phyloP scores from a whole-genome alignment of 73 alveolate genomes.

The Tetrahymena elliotti region DNA sequence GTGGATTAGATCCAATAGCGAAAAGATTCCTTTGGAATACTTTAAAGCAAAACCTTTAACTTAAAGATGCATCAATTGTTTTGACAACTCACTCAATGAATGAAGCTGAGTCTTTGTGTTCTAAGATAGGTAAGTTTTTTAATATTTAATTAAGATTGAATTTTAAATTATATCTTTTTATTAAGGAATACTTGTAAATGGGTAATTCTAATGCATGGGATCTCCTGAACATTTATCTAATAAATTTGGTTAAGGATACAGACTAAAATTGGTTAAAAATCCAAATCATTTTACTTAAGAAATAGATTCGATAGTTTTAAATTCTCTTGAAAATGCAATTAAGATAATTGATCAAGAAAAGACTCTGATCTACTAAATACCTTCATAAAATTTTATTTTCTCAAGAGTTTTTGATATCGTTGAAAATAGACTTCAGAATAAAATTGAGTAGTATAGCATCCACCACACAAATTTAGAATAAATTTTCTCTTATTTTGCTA shows the following conservation, averaged over 20 bases:
- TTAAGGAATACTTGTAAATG: background rate
- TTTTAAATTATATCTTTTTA: background rate
- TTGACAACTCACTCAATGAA: constrained; percentile 90
- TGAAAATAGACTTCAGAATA: background rate
- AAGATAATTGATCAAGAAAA: background rate
- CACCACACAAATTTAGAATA: background rate
- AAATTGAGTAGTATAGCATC: background rate
- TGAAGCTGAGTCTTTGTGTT: constrained; percentile 65
- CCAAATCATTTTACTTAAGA: background rate
- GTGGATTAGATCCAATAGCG: constrained; percentile 69
- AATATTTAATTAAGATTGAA: background rate
- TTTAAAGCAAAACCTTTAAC: constrained; percentile 27
- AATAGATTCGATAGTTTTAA: background rate
- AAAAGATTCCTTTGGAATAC: constrained; percentile 52
- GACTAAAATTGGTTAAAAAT: background rate
- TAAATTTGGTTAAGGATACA: background rate
- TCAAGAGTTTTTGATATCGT: background rate
- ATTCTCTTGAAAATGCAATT: background rate
- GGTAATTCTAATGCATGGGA: background rate
- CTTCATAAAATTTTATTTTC: background rate
- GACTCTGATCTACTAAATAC: background rate
- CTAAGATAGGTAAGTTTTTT: constrained; percentile 64
- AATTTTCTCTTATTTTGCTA: background rate
- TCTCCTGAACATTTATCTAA: background rate
- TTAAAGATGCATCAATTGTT: constrained; percentile 51